Conservation (phyloP, 495 filamentous ascomycete genomes). For the Aspergillus coremiiformis region DNA sequence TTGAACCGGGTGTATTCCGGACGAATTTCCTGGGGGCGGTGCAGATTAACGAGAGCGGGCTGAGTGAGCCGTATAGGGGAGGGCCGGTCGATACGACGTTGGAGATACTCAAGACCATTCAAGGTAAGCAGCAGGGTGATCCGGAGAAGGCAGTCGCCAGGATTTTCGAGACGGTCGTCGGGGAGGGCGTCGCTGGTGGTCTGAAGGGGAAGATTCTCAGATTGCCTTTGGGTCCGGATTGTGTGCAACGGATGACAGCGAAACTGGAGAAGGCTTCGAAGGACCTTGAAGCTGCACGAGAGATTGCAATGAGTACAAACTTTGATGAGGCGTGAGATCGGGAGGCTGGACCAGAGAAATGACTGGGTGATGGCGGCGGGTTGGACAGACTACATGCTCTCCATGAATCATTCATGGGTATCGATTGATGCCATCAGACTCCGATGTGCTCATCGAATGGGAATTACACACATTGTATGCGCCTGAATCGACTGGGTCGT, state of each 20-base stretch:
- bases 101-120: neutral
- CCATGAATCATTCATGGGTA: no score
- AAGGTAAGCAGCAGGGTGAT: slow-evolving; percentile 34
- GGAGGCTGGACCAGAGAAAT: no score
- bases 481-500: slow-evolving; percentile 27
- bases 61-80: slow-evolving; percentile 6
- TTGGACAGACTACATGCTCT: no score
- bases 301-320: neutral
- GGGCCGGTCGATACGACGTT: slow-evolving; percentile 6
- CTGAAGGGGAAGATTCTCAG: slow-evolving; percentile 15
- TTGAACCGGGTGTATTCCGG: slow-evolving; percentile 34
- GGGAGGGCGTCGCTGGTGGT: slow-evolving; percentile 24
- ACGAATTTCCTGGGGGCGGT: slow-evolving; percentile 16
- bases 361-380: no score
- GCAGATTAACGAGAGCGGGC: slow-evolving; percentile 1
- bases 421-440: no score
- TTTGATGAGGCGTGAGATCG: neutral
- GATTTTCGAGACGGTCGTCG: slow-evolving; percentile 40
- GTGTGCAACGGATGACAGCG: slow-evolving; percentile 7
- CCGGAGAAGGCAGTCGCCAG: slow-evolving; percentile 35
- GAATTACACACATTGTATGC: slow-evolving; percentile 35
- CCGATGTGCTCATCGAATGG: no score
- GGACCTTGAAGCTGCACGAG: slow-evolving; percentile 7
- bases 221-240: slow-evolving; percentile 17
- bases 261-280: slow-evolving; percentile 6